Evolutionary conservation across 2,329 filamentous ascomycete genomes (phyloP), one percentile per base, ranked within the genome.

Genomic region (Tolypocladium nubicola): DNA sequence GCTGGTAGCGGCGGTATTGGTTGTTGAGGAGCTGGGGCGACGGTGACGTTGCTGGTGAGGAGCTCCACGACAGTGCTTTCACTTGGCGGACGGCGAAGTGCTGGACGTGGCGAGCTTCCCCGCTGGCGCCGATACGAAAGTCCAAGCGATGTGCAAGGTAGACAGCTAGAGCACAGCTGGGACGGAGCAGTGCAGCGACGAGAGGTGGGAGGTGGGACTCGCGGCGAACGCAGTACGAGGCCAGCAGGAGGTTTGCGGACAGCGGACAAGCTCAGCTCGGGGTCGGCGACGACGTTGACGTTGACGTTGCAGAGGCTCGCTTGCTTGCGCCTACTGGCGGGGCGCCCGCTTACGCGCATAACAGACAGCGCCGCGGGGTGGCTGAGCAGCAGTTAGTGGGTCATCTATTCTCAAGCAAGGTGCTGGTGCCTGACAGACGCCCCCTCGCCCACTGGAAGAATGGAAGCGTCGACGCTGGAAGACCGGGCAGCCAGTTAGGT

Each of bases 221-320:
- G 56, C 56, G 47, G 58, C 50, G 40, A 55, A 53, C 41, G 41
- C 45, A 53, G 49, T 39, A 56, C 33, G 21, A 53, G 54, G 56
- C 47, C 55, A 41, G 33, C 57, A 56, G 47, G 56, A 55, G 60
- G 57, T 56, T 60, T 56, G 57, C 35, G 54, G 50, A 57, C 53
- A 13, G 37, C 14, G 41, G 45, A 39, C 26, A 55, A 61, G 58
- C 60, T 61, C 56, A 56, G 55, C 56, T 62, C 54, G 54, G 56
- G 53, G 52, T 50, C 57, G 58, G 57, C 58, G 54, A 30, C 57
- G 55, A 58, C 57, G 57, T 59, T 47, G 57, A 61, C 61, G 58
- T 60, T 62, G 63, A 57, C 55, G 54, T 61, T 61, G 2, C 45
- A 23, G 4, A 49, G 45, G 52, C 21, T n/a, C 21, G 37, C 23